A percentile compares a stretch with the other conserved stretches of the same genome.
Evolutionary conservation across 345 rosid genomes (phyloP).

Genomic region (Salix koriyanagi): DNA sequence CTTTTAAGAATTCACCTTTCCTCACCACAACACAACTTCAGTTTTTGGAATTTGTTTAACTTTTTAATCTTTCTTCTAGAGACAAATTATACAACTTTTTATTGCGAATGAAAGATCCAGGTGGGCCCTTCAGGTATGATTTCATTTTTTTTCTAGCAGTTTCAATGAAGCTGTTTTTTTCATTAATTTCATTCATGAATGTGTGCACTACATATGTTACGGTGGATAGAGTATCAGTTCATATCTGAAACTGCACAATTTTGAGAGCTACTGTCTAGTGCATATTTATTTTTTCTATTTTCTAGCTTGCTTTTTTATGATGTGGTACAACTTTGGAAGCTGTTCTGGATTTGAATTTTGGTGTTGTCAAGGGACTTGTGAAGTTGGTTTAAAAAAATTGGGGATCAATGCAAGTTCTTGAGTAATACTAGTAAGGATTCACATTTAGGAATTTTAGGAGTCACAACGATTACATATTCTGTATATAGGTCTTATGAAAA

Average conservation of each 20-base stretch:
- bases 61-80: conserved; percentile 42
- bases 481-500: not conserved
- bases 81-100: conserved; percentile 50
- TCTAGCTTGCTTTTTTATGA: no score
- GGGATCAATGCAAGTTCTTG: not conserved
- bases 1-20: not conserved
- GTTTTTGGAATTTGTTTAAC: conserved; percentile 18
- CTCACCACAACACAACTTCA: not conserved
- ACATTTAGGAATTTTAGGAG: not conserved
- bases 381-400: not conserved
- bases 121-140: conserved; percentile 70
- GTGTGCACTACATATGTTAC: not conserved
- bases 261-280: not conserved
- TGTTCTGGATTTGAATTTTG: not conserved
- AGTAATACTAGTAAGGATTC: not conserved
- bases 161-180: not conserved
- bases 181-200: not conserved
- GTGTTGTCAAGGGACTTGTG: not conserved
- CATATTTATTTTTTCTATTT: no score
- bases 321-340: not conserved
- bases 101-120: conserved; percentile 65
- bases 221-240: not conserved
- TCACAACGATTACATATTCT: not conserved
- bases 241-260: not conserved
- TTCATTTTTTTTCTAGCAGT: not conserved